phyloP scores from a whole-genome alignment of 305 asterid species.

The Stenogyne calaminthoides region DNA sequence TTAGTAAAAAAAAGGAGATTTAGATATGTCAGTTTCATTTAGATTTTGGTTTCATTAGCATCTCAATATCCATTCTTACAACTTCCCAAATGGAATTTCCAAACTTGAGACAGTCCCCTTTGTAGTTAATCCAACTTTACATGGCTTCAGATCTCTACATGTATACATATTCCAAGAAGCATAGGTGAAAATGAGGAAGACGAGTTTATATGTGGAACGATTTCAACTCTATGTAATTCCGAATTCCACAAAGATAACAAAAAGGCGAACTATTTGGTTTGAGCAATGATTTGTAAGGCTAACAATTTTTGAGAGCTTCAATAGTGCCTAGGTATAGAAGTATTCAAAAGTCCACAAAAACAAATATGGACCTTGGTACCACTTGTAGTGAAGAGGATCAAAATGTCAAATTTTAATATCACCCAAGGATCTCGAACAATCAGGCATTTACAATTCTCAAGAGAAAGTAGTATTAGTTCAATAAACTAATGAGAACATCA shows the following conservation, averaged over 20 bases:
- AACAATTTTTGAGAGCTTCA: background rate
- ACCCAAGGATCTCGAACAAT: background rate
- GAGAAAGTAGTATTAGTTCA: background rate
- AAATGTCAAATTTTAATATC: background rate
- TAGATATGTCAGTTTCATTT: background rate
- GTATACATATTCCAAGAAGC: background rate
- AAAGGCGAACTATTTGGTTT: background rate
- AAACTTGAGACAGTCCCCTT: background rate
- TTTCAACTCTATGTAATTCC: background rate
- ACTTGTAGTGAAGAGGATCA: background rate
- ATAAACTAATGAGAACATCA: background rate
- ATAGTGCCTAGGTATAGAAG: background rate
- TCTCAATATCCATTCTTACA: background rate
- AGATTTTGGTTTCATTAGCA: background rate
- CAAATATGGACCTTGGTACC: background rate
- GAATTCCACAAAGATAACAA: background rate
- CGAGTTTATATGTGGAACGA: too few species aligned
- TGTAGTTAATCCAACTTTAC: background rate
- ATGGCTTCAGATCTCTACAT: background rate
- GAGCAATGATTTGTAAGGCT: background rate
- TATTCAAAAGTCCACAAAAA: background rate
- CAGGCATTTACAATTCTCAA: background rate
- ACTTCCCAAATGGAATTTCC: constrained; percentile 9
- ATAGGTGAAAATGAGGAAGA: background rate
- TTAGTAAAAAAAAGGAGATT: background rate